Conservation (phyloP, 2,329 filamentous ascomycete genomes). For the Plenodomus lindquistii region DNA sequence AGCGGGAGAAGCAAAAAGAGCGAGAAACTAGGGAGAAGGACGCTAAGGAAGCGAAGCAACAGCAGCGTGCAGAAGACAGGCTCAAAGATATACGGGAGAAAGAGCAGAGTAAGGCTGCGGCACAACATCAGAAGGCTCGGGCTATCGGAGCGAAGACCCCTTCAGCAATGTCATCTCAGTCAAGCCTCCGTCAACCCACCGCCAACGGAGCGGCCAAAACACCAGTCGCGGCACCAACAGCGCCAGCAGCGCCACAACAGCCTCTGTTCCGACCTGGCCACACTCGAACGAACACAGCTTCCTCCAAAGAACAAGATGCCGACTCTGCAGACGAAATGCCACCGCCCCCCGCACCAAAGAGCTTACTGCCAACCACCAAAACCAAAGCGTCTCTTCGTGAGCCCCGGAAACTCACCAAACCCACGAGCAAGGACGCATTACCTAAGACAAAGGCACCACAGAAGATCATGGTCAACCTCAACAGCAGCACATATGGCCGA, state of each 20-base stretch:
- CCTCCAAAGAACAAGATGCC: conserved; percentile 39
- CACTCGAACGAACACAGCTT: conserved; percentile 32
- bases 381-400: conserved; percentile 37
- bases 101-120: conserved; percentile 67
- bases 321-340: conserved; percentile 59
- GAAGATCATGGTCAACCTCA: conserved; percentile 65
- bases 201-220: conserved; percentile 53
- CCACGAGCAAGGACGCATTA: conserved; percentile 62
- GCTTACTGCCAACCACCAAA: conserved; percentile 54
- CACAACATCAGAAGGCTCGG: conserved; percentile 48
- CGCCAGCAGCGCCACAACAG: conserved; percentile 30
- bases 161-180: conserved; percentile 42
- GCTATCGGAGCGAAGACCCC: conserved; percentile 55
- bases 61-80: conserved; percentile 64
- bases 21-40: conserved; percentile 64
- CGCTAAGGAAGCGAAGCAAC: conserved; percentile 61
- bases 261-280: conserved; percentile 33
- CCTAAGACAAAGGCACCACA: conserved; percentile 67
- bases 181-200: conserved; percentile 31
- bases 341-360: conserved; percentile 63
- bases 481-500: conserved; percentile 55
- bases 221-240: conserved; percentile 26
- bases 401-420: conserved; percentile 58
- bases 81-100: conserved; percentile 70
- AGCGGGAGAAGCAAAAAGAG: conserved; percentile 62